Percentiles rank a stretch among this genome's conserved stretches.
Evolutionary conservation across 2,329 filamentous ascomycete genomes (phyloP).

Genomic region (Xylariaceae sp.): DNA sequence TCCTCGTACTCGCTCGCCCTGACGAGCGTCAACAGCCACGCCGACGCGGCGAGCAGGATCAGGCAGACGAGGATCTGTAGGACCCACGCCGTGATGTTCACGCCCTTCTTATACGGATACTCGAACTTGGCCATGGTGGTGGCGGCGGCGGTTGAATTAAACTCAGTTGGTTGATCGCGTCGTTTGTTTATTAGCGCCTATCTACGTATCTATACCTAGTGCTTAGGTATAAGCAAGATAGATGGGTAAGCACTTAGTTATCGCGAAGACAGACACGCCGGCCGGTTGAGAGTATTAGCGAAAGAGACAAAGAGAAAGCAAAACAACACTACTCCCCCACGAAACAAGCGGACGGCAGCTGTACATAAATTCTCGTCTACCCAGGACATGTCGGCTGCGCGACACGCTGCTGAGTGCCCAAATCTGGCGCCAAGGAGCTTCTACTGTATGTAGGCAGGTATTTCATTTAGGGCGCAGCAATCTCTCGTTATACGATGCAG

Average conservation of each 20-base stretch:
- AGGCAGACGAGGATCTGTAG: slow-evolving; percentile 30
- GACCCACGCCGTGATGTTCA: slow-evolving; percentile 33
- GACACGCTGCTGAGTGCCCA: neutral
- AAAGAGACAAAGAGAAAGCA: neutral
- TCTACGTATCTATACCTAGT: too few relatives aligned
- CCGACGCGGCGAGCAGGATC: slow-evolving; percentile 23
- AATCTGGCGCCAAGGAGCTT: neutral
- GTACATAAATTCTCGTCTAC: neutral
- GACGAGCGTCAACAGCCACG: slow-evolving; percentile 15
- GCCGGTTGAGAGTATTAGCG: too few relatives aligned
- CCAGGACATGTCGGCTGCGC: neutral
- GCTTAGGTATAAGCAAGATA: too few relatives aligned
- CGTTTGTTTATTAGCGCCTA: too few relatives aligned
- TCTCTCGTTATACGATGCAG: neutral
- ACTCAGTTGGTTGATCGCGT: too few relatives aligned
- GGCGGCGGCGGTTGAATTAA: neutral
- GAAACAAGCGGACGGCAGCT: neutral
- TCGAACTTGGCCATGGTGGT: slow-evolving; percentile 25
- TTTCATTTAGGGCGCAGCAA: neutral
- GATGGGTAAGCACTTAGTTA: neutral
- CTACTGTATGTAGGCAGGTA: neutral
- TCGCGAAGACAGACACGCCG: too few relatives aligned
- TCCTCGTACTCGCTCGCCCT: neutral
- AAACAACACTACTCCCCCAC: neutral
- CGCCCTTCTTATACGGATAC: slow-evolving; percentile 29